Percentiles rank a stretch among this genome's conserved stretches.
Conservation (phyloP, 257 asterid species). For the Petrea volubilis region DNA sequence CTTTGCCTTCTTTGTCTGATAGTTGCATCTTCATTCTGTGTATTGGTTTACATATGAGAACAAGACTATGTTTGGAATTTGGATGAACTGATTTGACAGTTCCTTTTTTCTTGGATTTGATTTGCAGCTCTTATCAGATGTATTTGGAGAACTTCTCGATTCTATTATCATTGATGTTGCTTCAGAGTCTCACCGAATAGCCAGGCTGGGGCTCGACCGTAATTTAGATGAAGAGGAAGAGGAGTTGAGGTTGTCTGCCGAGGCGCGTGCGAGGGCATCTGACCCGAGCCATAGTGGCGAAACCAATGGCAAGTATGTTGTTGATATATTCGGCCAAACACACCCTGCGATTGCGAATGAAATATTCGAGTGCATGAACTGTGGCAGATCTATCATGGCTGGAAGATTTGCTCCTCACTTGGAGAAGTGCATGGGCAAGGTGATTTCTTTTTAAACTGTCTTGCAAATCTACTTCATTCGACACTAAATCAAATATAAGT, state of each 20-base stretch:
- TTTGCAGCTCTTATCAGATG: conserved; percentile 61
- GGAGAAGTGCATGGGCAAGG: conserved; percentile 99
- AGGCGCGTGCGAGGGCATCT: conserved; percentile 78
- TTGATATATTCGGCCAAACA: conserved; percentile 91
- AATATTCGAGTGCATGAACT: conserved; percentile 89
- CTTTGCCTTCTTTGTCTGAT: no score
- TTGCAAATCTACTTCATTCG: not conserved
- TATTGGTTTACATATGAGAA: not conserved
- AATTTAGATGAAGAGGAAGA: conserved; percentile 83
- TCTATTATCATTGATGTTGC: conserved; percentile 85
- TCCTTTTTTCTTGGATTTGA: conserved; percentile 5
- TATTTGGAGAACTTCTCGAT: conserved; percentile 72
- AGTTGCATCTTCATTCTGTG: no score
- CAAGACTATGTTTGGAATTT: no score
- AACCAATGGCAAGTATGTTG: conserved; percentile 75
- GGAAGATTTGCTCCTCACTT: conserved; percentile 97
- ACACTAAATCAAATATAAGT: no score
- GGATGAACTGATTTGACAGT: conserved; percentile 10
- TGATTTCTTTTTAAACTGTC: conserved; percentile 22
- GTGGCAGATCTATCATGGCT: conserved; percentile 74
- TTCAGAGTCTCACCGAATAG: conserved; percentile 90
- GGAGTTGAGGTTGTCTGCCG: conserved; percentile 77
- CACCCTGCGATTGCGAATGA: conserved; percentile 91
- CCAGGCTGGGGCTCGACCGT: conserved; percentile 85
- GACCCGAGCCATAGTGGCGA: conserved; percentile 78